A percentile compares a stretch with the other conserved stretches of the same genome.
Evolutionary conservation across 192 early-diverging fungal species (phyloP).

Genomic region (Mortierella claussenii): DNA sequence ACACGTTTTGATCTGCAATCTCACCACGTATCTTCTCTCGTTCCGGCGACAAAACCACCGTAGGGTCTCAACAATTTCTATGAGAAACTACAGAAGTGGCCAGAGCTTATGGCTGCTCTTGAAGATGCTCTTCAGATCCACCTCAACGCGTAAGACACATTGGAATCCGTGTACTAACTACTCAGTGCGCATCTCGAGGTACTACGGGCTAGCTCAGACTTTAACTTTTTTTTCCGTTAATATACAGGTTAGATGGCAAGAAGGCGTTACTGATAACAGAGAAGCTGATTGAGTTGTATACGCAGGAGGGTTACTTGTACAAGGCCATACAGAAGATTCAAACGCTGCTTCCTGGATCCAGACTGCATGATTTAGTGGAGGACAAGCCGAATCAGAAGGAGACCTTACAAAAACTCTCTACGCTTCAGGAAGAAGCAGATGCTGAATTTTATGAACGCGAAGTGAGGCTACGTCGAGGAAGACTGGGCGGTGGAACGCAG

Average conservation of each 20-base stretch:
- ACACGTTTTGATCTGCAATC: too few relatives aligned
- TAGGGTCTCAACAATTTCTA: slow-evolving; percentile 71
- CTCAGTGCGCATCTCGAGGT: too few relatives aligned
- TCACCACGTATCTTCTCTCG: too few relatives aligned
- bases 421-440: slow-evolving; percentile 49
- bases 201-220: too few relatives aligned
- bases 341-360: slow-evolving; percentile 56
- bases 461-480: slow-evolving; percentile 69
- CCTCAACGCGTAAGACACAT: slow-evolving; percentile 36
- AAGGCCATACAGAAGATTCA: slow-evolving; percentile 53
- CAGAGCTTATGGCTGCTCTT: slow-evolving; percentile 40
- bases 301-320: slow-evolving; percentile 41
- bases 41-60: too few relatives aligned
- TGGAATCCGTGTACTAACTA: too few relatives aligned
- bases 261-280: slow-evolving; percentile 59
- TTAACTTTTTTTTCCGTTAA: too few relatives aligned
- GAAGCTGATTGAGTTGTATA: slow-evolving; percentile 63
- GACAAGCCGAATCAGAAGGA: slow-evolving; percentile 49
- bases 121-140: slow-evolving; percentile 51
- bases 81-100: slow-evolving; percentile 61
- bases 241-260: slow-evolving; percentile 58
- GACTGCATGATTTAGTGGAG: slow-evolving; percentile 53
- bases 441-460: slow-evolving; percentile 64
- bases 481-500: slow-evolving; percentile 75
- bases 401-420: slow-evolving; percentile 44